Percentiles rank a stretch among this genome's conserved stretches.
phyloP scores from a whole-genome alignment of 2,329 filamentous ascomycete species.

The Aureobasidium sp. region DNA sequence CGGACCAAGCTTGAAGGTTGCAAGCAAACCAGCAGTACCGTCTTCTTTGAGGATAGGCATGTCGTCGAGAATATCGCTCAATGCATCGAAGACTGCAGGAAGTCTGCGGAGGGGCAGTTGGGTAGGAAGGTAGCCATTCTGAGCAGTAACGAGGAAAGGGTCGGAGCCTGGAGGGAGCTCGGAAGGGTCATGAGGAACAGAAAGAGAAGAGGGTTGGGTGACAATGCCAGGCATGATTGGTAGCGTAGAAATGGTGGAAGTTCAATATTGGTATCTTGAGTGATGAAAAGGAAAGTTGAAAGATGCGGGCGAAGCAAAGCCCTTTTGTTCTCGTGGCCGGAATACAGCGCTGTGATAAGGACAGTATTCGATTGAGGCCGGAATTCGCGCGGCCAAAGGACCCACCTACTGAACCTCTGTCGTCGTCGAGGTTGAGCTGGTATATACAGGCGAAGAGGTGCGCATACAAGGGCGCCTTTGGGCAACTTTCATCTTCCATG shows the following conservation, averaged over 20 bases:
- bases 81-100: slow-evolving; percentile 61
- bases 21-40: slow-evolving; percentile 69
- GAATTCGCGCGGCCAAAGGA: slow-evolving; percentile 12
- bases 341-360: neutral
- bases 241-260: neutral
- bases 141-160: slow-evolving; percentile 69
- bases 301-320: neutral
- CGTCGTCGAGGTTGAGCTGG: neutral
- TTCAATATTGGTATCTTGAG: neutral
- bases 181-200: slow-evolving; percentile 54
- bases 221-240: slow-evolving; percentile 10
- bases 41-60: slow-evolving; percentile 71
- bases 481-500: neutral
- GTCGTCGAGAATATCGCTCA: slow-evolving; percentile 63
- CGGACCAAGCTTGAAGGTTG: slow-evolving; percentile 62
- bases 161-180: slow-evolving; percentile 46
- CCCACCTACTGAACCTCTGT: neutral
- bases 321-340: neutral
- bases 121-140: slow-evolving; percentile 65
- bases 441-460: neutral
- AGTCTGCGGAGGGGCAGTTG: slow-evolving; percentile 43
- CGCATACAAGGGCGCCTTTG: neutral
- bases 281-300: neutral
- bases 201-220: slow-evolving; percentile 32
- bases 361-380: slow-evolving; percentile 2